These are phyloP conservation scores for Anisogramma anomala DNA, from an alignment of 2,329 filamentous ascomycete genomes.

Conservation along the genomic window DNA sequence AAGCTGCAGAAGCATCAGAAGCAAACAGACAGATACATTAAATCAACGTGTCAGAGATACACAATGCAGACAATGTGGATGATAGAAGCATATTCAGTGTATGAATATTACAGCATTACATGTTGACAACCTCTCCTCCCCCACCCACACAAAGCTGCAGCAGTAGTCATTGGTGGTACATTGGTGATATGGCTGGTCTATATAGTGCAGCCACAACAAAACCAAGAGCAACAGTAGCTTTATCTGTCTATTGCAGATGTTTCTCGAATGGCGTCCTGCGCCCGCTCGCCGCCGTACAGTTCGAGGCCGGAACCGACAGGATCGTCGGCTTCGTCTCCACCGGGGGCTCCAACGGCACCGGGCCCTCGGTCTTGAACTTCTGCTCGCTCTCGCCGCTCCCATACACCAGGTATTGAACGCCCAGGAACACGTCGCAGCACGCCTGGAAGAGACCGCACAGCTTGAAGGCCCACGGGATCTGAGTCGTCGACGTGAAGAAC, in stretches of 20 bases:
- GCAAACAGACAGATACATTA: neutral
- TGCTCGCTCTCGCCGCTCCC: slow-evolving; percentile 36
- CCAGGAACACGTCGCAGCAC: slow-evolving; percentile 61
- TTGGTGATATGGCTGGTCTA: slow-evolving; percentile 1
- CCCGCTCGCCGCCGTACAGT: slow-evolving; percentile 11
- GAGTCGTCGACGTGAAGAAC: slow-evolving; percentile 62
- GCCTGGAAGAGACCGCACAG: slow-evolving; percentile 74
- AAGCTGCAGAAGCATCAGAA: neutral
- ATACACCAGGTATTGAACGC: slow-evolving; percentile 63
- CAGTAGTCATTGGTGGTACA: neutral
- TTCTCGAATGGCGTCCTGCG: slow-evolving; percentile 14
- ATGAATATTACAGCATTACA: neutral
- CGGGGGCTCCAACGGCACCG: neutral
- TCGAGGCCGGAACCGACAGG: neutral
- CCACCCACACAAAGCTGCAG: neutral
- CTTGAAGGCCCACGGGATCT: slow-evolving; percentile 71
- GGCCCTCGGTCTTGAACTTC: slow-evolving; percentile 23
- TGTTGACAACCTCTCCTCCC: no score
- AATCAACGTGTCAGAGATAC: neutral
- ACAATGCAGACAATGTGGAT: neutral
- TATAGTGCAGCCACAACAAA: neutral
- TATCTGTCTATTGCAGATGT: slow-evolving; percentile 2
- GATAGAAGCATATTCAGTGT: neutral
- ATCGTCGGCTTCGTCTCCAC: slow-evolving; percentile 16
- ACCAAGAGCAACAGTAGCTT: neutral